A percentile compares a stretch with the other conserved stretches of the same genome.
phyloP scores from a whole-genome alignment of 148 eudicot species.

The Arctostaphylos glauca region DNA sequence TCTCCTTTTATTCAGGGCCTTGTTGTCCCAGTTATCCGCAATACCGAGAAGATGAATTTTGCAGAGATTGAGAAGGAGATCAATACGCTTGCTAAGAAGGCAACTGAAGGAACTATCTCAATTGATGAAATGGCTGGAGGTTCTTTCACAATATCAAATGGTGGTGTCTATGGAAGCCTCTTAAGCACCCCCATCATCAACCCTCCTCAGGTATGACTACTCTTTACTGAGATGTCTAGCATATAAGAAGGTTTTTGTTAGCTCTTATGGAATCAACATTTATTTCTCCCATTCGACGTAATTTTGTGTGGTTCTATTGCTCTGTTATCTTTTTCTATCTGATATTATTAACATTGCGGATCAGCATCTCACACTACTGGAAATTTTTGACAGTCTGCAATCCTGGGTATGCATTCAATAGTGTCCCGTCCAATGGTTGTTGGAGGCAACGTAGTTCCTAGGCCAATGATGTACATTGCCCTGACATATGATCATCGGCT shows the following conservation, averaged over 20 bases:
- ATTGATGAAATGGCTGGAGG: constrained; percentile 99
- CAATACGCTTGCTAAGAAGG: constrained; percentile 84
- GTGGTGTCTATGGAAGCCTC: constrained; percentile 98
- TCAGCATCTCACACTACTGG: neutral
- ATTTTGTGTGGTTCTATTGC: neutral
- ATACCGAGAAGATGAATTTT: constrained; percentile 81
- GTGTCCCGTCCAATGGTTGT: constrained; percentile 62
- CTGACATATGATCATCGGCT: constrained; percentile 95
- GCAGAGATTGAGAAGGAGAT: constrained; percentile 91
- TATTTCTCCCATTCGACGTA: too few relatives aligned
- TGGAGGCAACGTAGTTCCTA: constrained; percentile 61
- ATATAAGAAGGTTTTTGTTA: neutral
- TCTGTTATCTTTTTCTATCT: neutral
- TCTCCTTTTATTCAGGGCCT: constrained; percentile 87
- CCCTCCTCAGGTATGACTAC: constrained; percentile 78
- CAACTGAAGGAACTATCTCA: constrained; percentile 73
- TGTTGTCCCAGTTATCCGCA: constrained; percentile 90
- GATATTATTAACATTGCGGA: neutral
- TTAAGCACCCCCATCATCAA: constrained; percentile 94
- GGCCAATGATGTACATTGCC: constrained; percentile 98
- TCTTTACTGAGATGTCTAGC: neutral
- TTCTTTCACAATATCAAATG: constrained; percentile 89
- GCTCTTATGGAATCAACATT: neutral
- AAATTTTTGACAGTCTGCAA: constrained; percentile 42
- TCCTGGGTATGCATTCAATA: constrained; percentile 59